These are phyloP conservation scores for Halteria grandinella DNA, from an alignment of 73 alveolate genomes.

Conservation along the genomic window DNA sequence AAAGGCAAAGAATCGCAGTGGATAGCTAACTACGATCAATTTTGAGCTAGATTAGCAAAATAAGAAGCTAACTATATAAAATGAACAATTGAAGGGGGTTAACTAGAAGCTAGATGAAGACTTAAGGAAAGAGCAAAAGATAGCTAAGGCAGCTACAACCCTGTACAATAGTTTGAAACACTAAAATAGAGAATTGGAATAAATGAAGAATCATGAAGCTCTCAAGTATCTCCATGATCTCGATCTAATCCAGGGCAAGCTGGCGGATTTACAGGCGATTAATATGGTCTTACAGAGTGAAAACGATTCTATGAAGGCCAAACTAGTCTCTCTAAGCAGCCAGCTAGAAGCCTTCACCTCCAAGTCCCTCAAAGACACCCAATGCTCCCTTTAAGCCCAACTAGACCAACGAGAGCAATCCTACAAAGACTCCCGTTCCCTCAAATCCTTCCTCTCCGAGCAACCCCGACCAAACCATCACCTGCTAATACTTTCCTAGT, in stretches of 20 bases:
- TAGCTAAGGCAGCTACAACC: constrained; percentile 4
- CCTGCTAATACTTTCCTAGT: constrained; percentile 37
- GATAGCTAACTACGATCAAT: not conserved
- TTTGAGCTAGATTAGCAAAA: constrained; percentile 2
- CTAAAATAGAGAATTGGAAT: not conserved
- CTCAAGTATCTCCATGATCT: not conserved
- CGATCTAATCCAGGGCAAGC: not conserved
- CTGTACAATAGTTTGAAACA: not conserved
- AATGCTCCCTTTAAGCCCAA: not conserved
- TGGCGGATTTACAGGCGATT: not conserved
- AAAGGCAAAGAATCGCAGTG: not conserved
- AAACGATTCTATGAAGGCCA: not conserved
- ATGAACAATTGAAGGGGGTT: not conserved
- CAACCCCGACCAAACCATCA: not conserved
- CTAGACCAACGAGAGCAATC: not conserved
- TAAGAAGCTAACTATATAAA: not conserved
- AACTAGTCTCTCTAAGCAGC: not conserved
- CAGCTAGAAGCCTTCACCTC: not conserved
- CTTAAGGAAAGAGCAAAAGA: not conserved
- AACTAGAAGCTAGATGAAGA: not conserved
- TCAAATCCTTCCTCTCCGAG: no score
- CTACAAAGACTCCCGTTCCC: not conserved
- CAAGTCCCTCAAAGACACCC: not conserved
- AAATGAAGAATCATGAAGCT: constrained; percentile 38
- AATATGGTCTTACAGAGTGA: not conserved